Percentiles rank a stretch among this genome's conserved stretches.
Conservation (phyloP, 2,329 filamentous ascomycete species). For the Cylindrodendrum hubeiense region DNA sequence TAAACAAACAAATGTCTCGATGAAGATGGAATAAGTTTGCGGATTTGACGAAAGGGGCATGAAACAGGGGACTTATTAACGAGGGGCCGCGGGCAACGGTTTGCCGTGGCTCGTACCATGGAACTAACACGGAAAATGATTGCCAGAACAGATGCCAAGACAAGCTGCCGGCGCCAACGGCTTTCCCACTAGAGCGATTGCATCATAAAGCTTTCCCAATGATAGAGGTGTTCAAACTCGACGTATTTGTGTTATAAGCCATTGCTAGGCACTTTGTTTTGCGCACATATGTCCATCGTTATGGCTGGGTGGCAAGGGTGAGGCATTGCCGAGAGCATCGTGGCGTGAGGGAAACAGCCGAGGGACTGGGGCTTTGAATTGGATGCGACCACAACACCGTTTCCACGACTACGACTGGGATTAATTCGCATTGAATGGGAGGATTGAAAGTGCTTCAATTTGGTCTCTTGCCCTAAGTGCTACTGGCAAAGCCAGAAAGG, state of each 20-base stretch:
- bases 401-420: background rate
- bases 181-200: background rate
- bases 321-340: background rate
- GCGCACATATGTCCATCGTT: background rate
- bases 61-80: constrained; percentile 9
- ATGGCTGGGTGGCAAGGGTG: background rate
- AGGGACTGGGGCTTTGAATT: background rate
- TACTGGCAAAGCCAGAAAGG: background rate
- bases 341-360: background rate
- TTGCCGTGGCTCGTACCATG: constrained; percentile 5
- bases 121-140: constrained; percentile 27
- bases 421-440: background rate
- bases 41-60: background rate
- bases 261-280: background rate
- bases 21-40: background rate
- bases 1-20: background rate
- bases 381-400: background rate
- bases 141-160: constrained; percentile 3
- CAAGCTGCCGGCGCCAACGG: background rate
- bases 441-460: background rate
- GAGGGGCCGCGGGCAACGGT: constrained; percentile 9
- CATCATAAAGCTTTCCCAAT: background rate
- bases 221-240: background rate
- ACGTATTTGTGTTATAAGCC: background rate
- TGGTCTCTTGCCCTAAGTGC: background rate